Conservation (phyloP, 1,284 basidiomycete genomes). For the Exsudoporus floridanus region DNA sequence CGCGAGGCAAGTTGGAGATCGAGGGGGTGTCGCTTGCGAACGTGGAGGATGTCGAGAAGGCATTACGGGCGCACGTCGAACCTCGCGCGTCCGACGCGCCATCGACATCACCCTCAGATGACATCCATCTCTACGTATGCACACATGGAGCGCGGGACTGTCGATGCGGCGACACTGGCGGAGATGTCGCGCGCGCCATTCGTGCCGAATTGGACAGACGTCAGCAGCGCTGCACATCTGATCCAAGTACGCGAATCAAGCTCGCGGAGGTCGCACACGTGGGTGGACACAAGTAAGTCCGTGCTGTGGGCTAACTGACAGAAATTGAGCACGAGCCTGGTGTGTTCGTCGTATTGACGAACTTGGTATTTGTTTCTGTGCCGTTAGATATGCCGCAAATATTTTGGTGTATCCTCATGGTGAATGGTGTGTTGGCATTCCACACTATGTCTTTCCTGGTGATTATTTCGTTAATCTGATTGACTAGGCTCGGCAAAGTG, state of each 20-base stretch:
- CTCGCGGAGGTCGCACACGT: slow-evolving; percentile 76
- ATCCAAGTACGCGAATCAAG: slow-evolving; percentile 35
- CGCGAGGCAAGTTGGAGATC: slow-evolving; percentile 48
- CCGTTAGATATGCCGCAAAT: slow-evolving; percentile 75
- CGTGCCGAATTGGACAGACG: slow-evolving; percentile 43
- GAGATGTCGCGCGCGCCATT: slow-evolving; percentile 45
- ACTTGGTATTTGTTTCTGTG: not conserved
- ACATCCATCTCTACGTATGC: slow-evolving; percentile 66
- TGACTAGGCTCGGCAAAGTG: slow-evolving; percentile 59
- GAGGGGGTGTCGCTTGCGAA: slow-evolving; percentile 48
- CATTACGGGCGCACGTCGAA: slow-evolving; percentile 39
- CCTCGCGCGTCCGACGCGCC: not conserved
- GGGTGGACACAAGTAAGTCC: slow-evolving; percentile 78
- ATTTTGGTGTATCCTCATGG: slow-evolving; percentile 72
- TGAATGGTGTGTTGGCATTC: slow-evolving; percentile 61
- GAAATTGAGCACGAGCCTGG: not conserved
- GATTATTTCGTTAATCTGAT: not conserved
- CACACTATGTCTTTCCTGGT: not conserved
- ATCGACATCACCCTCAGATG: slow-evolving; percentile 12
- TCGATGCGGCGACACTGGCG: slow-evolving; percentile 70
- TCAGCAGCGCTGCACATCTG: slow-evolving; percentile 20
- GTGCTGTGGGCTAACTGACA: not conserved
- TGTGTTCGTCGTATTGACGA: slow-evolving; percentile 6
- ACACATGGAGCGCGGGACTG: slow-evolving; percentile 73
- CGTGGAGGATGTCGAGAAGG: slow-evolving; percentile 44